These are phyloP conservation scores for Auricularia sp. DNA, from an alignment of 768 basidiomycete genomes.

Conservation along the genomic window DNA sequence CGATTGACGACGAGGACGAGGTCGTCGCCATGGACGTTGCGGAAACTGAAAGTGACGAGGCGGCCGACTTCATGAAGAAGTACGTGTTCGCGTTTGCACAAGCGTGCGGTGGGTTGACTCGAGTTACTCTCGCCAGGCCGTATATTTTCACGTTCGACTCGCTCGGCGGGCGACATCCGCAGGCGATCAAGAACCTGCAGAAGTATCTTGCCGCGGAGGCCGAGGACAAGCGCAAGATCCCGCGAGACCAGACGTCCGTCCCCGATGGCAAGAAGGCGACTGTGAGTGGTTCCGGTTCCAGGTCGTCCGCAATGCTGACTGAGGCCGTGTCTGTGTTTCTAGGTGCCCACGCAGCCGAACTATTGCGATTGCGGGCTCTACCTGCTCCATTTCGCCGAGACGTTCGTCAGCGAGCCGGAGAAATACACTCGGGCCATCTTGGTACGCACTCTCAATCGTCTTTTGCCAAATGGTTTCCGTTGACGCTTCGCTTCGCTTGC, in stretches of 20 bases:
- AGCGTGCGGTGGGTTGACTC: not conserved
- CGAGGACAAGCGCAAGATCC: constrained; percentile 46
- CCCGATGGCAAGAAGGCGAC: constrained; percentile 40
- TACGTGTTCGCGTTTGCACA: not conserved
- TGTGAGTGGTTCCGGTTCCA: constrained; percentile 26
- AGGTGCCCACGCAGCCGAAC: constrained; percentile 87
- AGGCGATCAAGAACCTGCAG: constrained; percentile 49
- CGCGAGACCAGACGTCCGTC: constrained; percentile 22
- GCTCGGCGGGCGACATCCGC: constrained; percentile 59
- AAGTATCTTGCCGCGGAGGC: constrained; percentile 73
- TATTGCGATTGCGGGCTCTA: constrained; percentile 90
- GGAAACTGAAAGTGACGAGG: no score
- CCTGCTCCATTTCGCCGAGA: constrained; percentile 74
- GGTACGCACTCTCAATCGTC: constrained; percentile 10
- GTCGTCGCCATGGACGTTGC: no score
- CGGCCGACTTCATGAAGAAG: no score
- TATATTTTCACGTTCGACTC: constrained; percentile 88
- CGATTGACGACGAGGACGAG: no score
- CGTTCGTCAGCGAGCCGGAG: constrained; percentile 57
- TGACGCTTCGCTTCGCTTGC: not conserved
- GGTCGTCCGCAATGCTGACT: not conserved
- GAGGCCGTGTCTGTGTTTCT: not conserved
- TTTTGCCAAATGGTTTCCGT: not conserved
- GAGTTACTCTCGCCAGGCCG: constrained; percentile 34
- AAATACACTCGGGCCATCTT: constrained; percentile 41